Conservation (phyloP, 1,284 basidiomycete genomes). For the Papiliotrema fonsecae region DNA sequence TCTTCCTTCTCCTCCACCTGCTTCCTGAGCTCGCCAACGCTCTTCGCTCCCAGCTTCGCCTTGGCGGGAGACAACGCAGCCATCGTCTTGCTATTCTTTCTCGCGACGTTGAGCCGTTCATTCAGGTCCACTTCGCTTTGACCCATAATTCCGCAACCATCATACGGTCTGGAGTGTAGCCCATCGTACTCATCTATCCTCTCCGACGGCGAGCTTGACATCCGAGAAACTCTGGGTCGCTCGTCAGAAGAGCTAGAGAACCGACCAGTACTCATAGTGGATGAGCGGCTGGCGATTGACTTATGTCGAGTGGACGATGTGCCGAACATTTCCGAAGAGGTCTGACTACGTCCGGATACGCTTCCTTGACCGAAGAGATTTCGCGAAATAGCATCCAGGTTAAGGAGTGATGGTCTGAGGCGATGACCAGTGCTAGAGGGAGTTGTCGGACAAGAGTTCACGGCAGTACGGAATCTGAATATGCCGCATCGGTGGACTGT, state of each 20-base stretch:
- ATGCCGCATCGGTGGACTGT: constrained; percentile 78
- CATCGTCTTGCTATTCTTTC: constrained; percentile 66
- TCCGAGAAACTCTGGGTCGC: neutral
- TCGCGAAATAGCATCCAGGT: constrained; percentile 71
- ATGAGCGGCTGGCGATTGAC: constrained; percentile 26
- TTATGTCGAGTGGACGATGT: constrained; percentile 27
- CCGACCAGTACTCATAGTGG: constrained; percentile 21
- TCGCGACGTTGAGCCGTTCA: constrained; percentile 67
- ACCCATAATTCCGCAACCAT: constrained; percentile 5
- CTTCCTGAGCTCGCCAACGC: constrained; percentile 18
- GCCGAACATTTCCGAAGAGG: constrained; percentile 23
- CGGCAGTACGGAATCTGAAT: constrained; percentile 73
- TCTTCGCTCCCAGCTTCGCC: constrained; percentile 11
- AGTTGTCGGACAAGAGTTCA: constrained; percentile 69
- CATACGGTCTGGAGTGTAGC: neutral
- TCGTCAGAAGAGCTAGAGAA: constrained; percentile 6
- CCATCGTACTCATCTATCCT: neutral
- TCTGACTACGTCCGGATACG: constrained; percentile 22
- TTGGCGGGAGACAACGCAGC: constrained; percentile 11
- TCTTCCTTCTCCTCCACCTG: constrained; percentile 14
- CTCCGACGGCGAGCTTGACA: constrained; percentile 4
- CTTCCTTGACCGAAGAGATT: constrained; percentile 44
- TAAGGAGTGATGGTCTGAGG: constrained; percentile 72
- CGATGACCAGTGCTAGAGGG: constrained; percentile 61
- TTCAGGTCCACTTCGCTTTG: constrained; percentile 62